Evolutionary conservation across 208 protist species (phyloP).

Genomic region (Zelonia costaricensis): DNA sequence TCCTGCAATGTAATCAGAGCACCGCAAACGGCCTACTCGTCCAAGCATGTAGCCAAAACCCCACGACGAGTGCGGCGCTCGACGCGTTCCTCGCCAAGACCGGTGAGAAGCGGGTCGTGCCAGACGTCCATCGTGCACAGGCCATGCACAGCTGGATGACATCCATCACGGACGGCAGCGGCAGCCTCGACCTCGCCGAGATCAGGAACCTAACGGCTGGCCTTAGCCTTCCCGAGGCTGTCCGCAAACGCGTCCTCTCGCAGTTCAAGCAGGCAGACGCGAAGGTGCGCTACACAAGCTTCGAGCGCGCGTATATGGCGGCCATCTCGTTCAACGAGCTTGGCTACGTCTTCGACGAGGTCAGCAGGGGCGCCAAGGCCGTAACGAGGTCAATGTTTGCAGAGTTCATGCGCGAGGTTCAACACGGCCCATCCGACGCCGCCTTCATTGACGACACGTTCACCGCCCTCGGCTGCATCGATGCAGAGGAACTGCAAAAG

Average conservation of each 20-base stretch:
- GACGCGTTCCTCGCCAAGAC: conserved; percentile 31
- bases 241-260: conserved; percentile 23
- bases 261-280: conserved; percentile 14
- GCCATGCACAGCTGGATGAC: conserved; percentile 60
- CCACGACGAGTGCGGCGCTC: conserved; percentile 14
- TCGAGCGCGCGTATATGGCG: conserved; percentile 36
- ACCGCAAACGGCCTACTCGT: conserved; percentile 36
- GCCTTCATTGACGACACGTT: conserved; percentile 31
- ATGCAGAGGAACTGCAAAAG: conserved; percentile 26
- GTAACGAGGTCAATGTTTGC: conserved; percentile 34
- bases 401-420: conserved; percentile 34
- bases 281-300: conserved; percentile 28
- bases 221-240: conserved; percentile 42
- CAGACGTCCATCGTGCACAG: conserved; percentile 41
- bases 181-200: conserved; percentile 36
- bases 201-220: conserved; percentile 37
- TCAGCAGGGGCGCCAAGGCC: conserved; percentile 9
- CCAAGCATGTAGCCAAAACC: conserved; percentile 23
- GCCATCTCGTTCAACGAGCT: conserved; percentile 41
- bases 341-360: conserved; percentile 36
- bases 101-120: conserved; percentile 9
- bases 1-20: conserved; percentile 28
- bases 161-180: conserved; percentile 43
- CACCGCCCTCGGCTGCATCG: conserved; percentile 28
- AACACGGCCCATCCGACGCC: conserved; percentile 26